These are phyloP conservation scores for Crinitomyces ghanaensis DNA, from an alignment of 805 yeast species.

Conservation along the genomic window DNA sequence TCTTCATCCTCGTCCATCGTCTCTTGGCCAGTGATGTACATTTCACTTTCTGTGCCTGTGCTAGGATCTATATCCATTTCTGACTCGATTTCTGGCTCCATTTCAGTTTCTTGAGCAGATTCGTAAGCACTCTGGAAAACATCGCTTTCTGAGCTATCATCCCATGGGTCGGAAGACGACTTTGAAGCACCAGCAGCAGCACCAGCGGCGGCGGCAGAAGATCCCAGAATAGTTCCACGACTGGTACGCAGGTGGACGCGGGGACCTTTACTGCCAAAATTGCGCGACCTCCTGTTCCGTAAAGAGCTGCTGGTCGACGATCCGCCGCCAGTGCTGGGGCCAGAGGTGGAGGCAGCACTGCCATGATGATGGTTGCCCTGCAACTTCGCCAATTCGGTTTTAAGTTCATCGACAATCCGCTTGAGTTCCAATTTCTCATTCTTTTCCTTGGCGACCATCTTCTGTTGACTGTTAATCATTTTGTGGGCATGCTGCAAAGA, in stretches of 20 bases:
- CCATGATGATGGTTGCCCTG: not conserved
- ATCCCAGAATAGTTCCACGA: constrained; percentile 14
- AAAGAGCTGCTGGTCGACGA: too few species aligned
- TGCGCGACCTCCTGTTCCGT: not conserved
- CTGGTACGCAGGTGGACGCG: constrained; percentile 8
- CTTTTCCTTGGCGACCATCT: constrained; percentile 35
- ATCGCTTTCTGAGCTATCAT: constrained; percentile 15
- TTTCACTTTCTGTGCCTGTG: constrained; percentile 21
- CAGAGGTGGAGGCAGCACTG: not conserved
- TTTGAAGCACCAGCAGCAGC: constrained; percentile 1
- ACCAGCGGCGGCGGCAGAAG: constrained; percentile 7
- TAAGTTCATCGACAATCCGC: constrained; percentile 18
- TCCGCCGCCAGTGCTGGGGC: not conserved
- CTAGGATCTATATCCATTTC: too few species aligned
- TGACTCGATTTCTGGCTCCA: too few species aligned
- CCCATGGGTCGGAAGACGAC: constrained; percentile 13
- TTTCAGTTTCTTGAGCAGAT: constrained; percentile 21
- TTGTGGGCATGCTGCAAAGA: constrained; percentile 55
- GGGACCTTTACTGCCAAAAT: constrained; percentile 2
- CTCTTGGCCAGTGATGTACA: constrained; percentile 20
- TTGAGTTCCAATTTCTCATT: constrained; percentile 31
- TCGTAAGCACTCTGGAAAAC: constrained; percentile 19
- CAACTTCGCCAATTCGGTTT: constrained; percentile 17
- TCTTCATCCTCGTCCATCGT: constrained; percentile 19
- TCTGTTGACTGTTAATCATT: constrained; percentile 49